phyloP scores from a whole-genome alignment of 208 protist genomes.

The Tritrichomonas foetus region DNA sequence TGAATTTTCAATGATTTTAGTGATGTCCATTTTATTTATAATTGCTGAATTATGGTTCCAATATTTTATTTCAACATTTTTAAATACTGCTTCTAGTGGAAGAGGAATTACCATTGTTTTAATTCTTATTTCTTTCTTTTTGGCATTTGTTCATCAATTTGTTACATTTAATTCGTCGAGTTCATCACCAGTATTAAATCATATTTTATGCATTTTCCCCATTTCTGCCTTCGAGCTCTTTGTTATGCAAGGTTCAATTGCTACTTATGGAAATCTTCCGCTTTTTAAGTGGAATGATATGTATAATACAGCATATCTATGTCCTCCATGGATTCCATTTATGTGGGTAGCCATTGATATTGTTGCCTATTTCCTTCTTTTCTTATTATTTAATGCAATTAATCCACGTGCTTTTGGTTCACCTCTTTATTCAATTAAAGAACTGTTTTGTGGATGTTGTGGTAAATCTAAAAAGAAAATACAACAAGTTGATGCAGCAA shows the following conservation, averaged over 20 bases:
- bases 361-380: neutral
- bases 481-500: too few relatives aligned
- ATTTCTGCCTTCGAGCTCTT: neutral
- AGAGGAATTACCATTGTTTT: neutral
- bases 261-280: too few relatives aligned
- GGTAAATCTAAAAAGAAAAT: too few relatives aligned
- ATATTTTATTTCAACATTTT: neutral
- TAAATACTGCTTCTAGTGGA: neutral
- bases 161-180: too few relatives aligned
- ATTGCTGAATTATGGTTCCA: neutral
- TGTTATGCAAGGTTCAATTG: too few relatives aligned
- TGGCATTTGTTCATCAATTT: neutral
- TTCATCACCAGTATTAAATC: neutral
- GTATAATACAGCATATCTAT: neutral
- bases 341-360: neutral
- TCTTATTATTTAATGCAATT: neutral
- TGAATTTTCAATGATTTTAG: neutral
- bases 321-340: neutral
- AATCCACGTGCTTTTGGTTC: neutral
- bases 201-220: neutral
- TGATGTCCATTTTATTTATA: neutral
- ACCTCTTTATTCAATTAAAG: neutral
- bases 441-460: too few relatives aligned
- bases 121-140: too few relatives aligned
- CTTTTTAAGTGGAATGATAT: neutral